Conservation (phyloP, 2,329 filamentous ascomycete species). For the Cladosporium sp. region DNA sequence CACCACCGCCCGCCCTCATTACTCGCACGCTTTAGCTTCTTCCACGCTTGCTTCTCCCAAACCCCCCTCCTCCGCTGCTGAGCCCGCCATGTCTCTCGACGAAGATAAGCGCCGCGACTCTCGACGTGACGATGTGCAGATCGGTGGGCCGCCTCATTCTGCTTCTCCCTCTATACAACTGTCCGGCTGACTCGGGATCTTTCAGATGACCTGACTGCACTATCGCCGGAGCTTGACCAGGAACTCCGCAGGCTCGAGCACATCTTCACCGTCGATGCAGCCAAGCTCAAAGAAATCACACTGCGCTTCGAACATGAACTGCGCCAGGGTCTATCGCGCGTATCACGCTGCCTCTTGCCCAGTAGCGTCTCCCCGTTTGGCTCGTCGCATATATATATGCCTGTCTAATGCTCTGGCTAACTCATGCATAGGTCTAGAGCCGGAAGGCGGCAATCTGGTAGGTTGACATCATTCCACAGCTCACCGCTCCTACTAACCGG, state of each 20-base stretch:
- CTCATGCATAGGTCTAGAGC: slow-evolving; percentile 63
- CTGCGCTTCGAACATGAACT: slow-evolving; percentile 83
- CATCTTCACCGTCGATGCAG: slow-evolving; percentile 70
- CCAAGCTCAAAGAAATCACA: slow-evolving; percentile 82
- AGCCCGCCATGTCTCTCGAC: slow-evolving; percentile 17
- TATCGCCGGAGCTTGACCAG: slow-evolving; percentile 58
- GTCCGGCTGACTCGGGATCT: neutral
- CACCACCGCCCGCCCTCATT: neutral
- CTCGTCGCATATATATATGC: slow-evolving; percentile 6
- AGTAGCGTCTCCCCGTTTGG: slow-evolving; percentile 17
- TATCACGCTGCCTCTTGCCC: slow-evolving; percentile 16
- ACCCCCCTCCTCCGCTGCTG: neutral
- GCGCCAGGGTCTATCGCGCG: slow-evolving; percentile 60
- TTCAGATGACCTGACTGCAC: slow-evolving; percentile 13
- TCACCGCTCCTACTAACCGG: neutral
- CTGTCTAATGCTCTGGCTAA: slow-evolving; percentile 7
- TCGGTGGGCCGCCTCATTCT: slow-evolving; percentile 1
- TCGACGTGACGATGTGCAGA: slow-evolving; percentile 17
- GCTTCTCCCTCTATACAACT: neutral
- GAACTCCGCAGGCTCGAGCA: slow-evolving; percentile 81
- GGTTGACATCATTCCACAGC: slow-evolving; percentile 41
- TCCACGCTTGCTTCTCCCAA: neutral
- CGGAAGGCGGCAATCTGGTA: slow-evolving; percentile 87
- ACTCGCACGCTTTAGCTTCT: neutral
- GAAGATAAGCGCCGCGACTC: slow-evolving; percentile 19